Evolutionary conservation across 2,329 filamentous ascomycete genomes (phyloP).

Genomic region (Seiridium unicorne): DNA sequence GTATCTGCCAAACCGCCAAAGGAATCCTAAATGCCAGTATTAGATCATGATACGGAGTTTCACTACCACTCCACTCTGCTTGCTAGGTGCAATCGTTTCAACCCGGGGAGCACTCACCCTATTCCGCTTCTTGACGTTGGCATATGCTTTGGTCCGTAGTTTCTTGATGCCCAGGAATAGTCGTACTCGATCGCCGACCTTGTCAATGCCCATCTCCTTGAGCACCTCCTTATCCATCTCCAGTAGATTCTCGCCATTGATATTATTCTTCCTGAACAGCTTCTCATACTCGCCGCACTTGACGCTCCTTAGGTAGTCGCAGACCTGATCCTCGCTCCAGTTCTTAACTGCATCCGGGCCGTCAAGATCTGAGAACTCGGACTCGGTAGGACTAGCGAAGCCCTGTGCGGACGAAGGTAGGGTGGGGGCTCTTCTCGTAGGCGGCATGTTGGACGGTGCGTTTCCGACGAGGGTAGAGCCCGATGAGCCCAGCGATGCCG

Average conservation of each 20-base stretch:
- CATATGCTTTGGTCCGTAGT: slow-evolving; percentile 71
- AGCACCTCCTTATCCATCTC: slow-evolving; percentile 96
- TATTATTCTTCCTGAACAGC: slow-evolving; percentile 87
- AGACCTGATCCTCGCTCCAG: slow-evolving; percentile 91
- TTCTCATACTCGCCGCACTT: slow-evolving; percentile 94
- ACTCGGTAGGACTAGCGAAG: slow-evolving; percentile 84
- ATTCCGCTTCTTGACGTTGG: slow-evolving; percentile 79
- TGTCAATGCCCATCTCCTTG: slow-evolving; percentile 98
- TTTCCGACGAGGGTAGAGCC: slow-evolving; percentile 43
- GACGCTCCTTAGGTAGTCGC: slow-evolving; percentile 86
- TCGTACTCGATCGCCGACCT: slow-evolving; percentile 92
- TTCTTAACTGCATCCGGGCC: slow-evolving; percentile 72
- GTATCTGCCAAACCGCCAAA: slow-evolving; percentile 71
- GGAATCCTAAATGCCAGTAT: slow-evolving; percentile 62
- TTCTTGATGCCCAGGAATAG: slow-evolving; percentile 86
- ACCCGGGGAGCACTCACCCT: slow-evolving; percentile 56
- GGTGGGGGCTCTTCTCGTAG: slow-evolving; percentile 50
- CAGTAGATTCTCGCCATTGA: slow-evolving; percentile 93
- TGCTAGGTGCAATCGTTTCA: too few relatives aligned
- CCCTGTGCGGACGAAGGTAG: slow-evolving; percentile 50
- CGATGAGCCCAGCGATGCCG: slow-evolving; percentile 51
- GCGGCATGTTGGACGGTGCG: slow-evolving; percentile 46
- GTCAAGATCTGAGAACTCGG: slow-evolving; percentile 85
- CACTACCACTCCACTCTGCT: too few relatives aligned
- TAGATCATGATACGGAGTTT: slow-evolving; percentile 8